Conservation (phyloP, 2,329 filamentous ascomycete genomes). For the Cladophialophora immunda region DNA sequence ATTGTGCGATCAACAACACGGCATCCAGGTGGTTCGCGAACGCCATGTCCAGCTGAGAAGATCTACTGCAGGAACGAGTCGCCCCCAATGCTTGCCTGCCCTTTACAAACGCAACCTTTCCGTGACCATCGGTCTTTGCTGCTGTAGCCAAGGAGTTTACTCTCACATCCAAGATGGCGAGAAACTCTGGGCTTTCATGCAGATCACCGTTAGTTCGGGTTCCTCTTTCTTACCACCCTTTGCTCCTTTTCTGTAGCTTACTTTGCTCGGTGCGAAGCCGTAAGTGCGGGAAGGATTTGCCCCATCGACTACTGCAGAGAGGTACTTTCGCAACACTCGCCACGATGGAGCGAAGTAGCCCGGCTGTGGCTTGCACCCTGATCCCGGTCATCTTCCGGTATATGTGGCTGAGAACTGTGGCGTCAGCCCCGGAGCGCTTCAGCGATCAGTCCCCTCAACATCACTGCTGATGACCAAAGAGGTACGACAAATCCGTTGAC, state of each 20-base stretch:
- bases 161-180: conserved; percentile 2
- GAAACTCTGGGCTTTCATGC: neutral
- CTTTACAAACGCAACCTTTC: neutral
- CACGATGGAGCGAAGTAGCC: neutral
- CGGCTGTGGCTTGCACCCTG: neutral
- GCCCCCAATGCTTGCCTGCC: neutral
- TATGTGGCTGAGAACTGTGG: conserved; percentile 16
- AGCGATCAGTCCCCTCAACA: neutral
- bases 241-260: conserved; percentile 12
- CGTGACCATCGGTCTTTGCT: neutral
- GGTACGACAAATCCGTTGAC: neutral
- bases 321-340: conserved; percentile 5
- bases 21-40: neutral
- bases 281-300: conserved; percentile 14
- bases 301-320: conserved; percentile 3
- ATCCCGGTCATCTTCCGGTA: neutral
- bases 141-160: neutral
- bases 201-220: conserved; percentile 11
- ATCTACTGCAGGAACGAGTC: conserved; percentile 19
- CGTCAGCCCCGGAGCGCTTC: neutral
- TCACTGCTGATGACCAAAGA: conserved; percentile 2
- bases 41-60: conserved; percentile 1
- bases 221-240: conserved; percentile 20
- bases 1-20: conserved; percentile 6
- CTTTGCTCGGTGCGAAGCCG: neutral